These are phyloP conservation scores for Metschnikowia cubensis DNA, from an alignment of 805 yeast genomes.

Conservation along the genomic window DNA sequence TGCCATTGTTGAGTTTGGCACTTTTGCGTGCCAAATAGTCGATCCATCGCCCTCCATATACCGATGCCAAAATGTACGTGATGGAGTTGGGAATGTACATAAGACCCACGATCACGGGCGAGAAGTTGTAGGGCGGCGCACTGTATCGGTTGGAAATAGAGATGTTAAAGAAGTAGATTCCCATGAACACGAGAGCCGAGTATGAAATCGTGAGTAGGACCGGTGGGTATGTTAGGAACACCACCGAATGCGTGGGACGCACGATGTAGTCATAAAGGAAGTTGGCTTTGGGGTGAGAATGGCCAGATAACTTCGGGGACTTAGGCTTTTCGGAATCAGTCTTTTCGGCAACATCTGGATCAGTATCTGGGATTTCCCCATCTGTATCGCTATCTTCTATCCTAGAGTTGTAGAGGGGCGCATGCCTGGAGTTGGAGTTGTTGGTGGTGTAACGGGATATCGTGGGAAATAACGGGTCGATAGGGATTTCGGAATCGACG, in stretches of 20 bases:
- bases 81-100: constrained; percentile 81
- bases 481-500: constrained; percentile 27
- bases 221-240: constrained; percentile 67
- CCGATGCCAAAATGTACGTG: constrained; percentile 68
- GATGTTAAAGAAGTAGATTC: constrained; percentile 70
- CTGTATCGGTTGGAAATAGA: constrained; percentile 63
- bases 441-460: constrained; percentile 35
- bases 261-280: constrained; percentile 46
- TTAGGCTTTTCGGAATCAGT: too few species aligned
- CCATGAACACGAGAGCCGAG: constrained; percentile 69
- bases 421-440: constrained; percentile 15
- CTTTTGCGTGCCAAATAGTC: constrained; percentile 54
- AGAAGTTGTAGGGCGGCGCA: constrained; percentile 64
- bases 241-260: constrained; percentile 59
- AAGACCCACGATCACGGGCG: constrained; percentile 62
- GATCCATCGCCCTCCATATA: constrained; percentile 80
- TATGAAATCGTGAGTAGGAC: constrained; percentile 61
- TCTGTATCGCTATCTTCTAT: too few species aligned
- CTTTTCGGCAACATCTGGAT: not conserved
- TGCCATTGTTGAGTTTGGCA: constrained; percentile 58
- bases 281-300: not conserved
- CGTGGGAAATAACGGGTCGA: constrained; percentile 40
- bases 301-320: not conserved
- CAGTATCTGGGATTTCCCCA: too few species aligned
- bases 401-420: too few species aligned